phyloP scores from a whole-genome alignment of 441 rosid genomes.

The Adansonia rubrostipa region DNA sequence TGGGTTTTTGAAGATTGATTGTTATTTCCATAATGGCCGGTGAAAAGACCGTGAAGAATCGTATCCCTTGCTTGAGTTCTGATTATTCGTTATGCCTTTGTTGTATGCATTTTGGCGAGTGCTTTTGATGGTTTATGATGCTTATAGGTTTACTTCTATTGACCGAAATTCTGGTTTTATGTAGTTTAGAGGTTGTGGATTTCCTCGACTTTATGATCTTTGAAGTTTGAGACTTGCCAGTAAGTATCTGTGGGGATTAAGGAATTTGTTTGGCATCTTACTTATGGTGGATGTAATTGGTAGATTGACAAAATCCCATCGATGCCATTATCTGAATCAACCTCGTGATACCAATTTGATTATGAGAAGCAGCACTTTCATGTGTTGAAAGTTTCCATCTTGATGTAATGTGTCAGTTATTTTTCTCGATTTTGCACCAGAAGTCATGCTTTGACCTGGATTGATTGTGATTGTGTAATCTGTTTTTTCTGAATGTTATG shows the following conservation, averaged over 20 bases:
- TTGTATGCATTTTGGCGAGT: neutral
- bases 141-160: neutral
- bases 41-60: conserved; percentile 31
- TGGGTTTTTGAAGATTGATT: conserved; percentile 26
- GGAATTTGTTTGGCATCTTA: neutral
- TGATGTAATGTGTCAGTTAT: neutral
- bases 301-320: neutral
- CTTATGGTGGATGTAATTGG: conserved; percentile 5
- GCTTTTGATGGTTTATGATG: neutral
- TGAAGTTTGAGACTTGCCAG: neutral
- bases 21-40: conserved; percentile 41
- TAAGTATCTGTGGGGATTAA: neutral
- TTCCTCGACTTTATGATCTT: neutral
- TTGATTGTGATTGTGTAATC: neutral
- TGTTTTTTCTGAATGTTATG: neutral
- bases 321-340: neutral
- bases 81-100: neutral
- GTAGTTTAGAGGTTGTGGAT: neutral
- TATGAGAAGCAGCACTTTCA: neutral
- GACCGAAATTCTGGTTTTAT: neutral
- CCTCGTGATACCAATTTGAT: neutral
- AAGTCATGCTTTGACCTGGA: neutral
- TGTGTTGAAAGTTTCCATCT: neutral
- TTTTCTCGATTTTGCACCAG: neutral
- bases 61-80: conserved; percentile 31